Percentiles rank a stretch among this genome's conserved stretches.
Conservation (phyloP, 2,329 filamentous ascomycete species). For the Aspergillus fumigatus region DNA sequence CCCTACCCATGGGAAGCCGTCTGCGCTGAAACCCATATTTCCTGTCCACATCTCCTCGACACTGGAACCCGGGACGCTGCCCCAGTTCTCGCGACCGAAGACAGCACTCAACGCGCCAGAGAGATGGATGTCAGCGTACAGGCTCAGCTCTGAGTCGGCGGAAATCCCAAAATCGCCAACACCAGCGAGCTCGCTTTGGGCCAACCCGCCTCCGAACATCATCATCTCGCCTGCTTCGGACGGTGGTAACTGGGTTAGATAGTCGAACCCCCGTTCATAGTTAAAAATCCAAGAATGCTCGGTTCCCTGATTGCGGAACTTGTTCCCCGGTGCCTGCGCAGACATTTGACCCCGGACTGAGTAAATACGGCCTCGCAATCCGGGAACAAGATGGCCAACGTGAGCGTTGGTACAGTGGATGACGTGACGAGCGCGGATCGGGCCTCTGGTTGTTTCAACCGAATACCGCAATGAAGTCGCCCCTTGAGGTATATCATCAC, state of each 20-base stretch:
- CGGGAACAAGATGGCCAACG: constrained; percentile 49
- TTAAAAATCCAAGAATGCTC: constrained; percentile 50
- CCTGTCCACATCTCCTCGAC: constrained; percentile 30
- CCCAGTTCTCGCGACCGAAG: constrained; percentile 24
- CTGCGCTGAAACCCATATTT: constrained; percentile 49
- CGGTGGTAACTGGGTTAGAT: constrained; percentile 46
- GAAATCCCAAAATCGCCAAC: constrained; percentile 46
- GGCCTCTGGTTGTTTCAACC: constrained; percentile 45
- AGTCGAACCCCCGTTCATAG: constrained; percentile 48
- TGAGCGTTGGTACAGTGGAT: constrained; percentile 58
- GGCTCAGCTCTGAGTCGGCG: constrained; percentile 39
- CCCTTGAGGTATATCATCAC: neutral
- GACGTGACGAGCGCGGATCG: constrained; percentile 46
- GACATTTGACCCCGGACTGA: constrained; percentile 42
- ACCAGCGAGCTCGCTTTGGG: constrained; percentile 40
- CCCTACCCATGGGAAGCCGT: constrained; percentile 52
- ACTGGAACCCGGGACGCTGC: constrained; percentile 10
- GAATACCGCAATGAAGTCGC: constrained; percentile 27
- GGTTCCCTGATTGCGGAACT: constrained; percentile 28
- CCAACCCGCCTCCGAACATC: constrained; percentile 53
- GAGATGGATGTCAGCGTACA: constrained; percentile 24
- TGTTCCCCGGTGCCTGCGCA: constrained; percentile 30
- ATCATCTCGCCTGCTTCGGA: constrained; percentile 36
- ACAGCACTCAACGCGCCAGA: constrained; percentile 21
- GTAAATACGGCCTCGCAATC: constrained; percentile 34